Evolutionary conservation across 179 eudicot genomes (phyloP), one percentile per base, ranked within the genome.

Genomic region (Drosera spatulata): DNA sequence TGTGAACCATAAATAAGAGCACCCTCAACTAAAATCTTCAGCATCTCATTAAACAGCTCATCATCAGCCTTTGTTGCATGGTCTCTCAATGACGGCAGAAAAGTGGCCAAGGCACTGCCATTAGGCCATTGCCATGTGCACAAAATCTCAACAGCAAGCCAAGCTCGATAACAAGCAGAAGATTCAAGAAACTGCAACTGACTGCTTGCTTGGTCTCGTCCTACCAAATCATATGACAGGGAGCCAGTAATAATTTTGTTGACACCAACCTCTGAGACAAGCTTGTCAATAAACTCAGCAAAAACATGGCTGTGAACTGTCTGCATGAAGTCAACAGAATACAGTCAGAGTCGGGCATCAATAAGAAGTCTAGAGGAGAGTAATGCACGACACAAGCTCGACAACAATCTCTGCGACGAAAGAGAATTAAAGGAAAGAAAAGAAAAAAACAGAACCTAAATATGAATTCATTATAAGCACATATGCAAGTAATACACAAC

Each of bases 141-240:
- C 59, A 93, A 81, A 70, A 93, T 75, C 77, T 93, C 96, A 66
- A 86, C 93, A 61, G 84, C 95, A 67, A 93, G 88, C 99, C 99
- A 93, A 56, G 86, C 82, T 58, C 95, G 88, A 61, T 73, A 66
- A 66, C 67, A 69, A 59, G 56, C 64, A 9, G 39, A 7, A 62
- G 77, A 66, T 57, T 61, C 79, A 69, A 72, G 59, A 56, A 59
- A 39, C 39, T 43, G 61, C 46, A 55, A 61, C 48, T 77, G 72
- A 47, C 33, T 41, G 39, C 41, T 60, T 71, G 61, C 68, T 68
- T 75, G 61, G 59, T 70, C 75, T 33, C 68, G 58, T 33, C 62
- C 61, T 59, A 71, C 69, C 39, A 55, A 61, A 68, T 22, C 59
- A 60, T 41, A 49, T 48, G 64, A 62, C 53, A 51, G 58, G 73